phyloP scores from a whole-genome alignment of 495 filamentous ascomycete species.

The Aspergillus sclerotioniger region DNA sequence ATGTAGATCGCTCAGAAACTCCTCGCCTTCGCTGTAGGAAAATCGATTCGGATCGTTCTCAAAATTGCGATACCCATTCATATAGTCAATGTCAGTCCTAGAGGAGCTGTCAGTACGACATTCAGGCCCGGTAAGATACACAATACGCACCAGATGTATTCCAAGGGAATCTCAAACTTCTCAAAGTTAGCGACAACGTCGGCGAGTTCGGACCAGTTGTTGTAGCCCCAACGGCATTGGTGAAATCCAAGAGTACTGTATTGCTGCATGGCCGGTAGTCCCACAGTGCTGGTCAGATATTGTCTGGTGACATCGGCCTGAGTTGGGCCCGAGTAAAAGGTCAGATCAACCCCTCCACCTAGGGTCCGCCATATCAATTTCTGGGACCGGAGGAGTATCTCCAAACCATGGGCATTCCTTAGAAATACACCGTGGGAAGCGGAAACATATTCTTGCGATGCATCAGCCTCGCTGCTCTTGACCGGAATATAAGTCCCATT shows the following conservation, averaged over 20 bases:
- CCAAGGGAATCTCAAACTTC: slow-evolving; percentile 59
- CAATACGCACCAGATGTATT: slow-evolving; percentile 62
- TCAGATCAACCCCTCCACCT: slow-evolving; percentile 62
- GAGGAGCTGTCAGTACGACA: neutral
- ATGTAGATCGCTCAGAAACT: slow-evolving; percentile 65
- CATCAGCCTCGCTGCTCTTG: slow-evolving; percentile 53
- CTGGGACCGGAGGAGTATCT: slow-evolving; percentile 61
- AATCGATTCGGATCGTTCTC: slow-evolving; percentile 53
- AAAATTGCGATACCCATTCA: slow-evolving; percentile 59
- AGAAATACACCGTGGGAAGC: slow-evolving; percentile 62
- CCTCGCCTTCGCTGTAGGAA: slow-evolving; percentile 47
- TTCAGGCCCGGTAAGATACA: neutral
- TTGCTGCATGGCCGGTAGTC: slow-evolving; percentile 61
- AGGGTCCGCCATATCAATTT: slow-evolving; percentile 75
- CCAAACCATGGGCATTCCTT: slow-evolving; percentile 71
- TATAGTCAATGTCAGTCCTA: slow-evolving; percentile 60
- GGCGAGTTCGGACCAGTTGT: slow-evolving; percentile 54
- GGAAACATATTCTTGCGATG: slow-evolving; percentile 55
- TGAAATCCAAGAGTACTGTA: slow-evolving; percentile 64
- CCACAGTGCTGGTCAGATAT: slow-evolving; percentile 55
- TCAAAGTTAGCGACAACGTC: slow-evolving; percentile 58
- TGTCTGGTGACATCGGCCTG: slow-evolving; percentile 55
- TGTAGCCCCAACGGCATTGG: slow-evolving; percentile 66
- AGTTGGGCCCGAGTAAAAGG: slow-evolving; percentile 60
- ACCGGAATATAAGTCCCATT: slow-evolving; percentile 53